Conservation (phyloP, 2,329 filamentous ascomycete genomes). For the Trichoderma asperellum region DNA sequence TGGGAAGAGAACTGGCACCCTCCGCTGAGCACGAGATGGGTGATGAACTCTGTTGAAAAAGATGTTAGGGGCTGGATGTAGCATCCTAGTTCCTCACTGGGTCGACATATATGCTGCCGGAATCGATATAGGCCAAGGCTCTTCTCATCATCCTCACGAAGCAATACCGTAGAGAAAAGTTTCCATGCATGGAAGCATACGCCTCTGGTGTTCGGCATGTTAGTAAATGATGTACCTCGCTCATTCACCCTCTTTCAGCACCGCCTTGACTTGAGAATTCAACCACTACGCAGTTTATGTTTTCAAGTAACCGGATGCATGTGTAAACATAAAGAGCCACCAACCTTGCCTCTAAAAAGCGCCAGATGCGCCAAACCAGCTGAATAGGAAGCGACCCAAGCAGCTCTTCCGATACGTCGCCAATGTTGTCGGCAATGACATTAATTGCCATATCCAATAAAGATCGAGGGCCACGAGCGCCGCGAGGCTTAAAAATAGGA, state of each 20-base stretch:
- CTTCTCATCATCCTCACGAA: conserved; percentile 42
- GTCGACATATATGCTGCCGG: conserved; percentile 46
- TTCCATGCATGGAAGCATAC: conserved; percentile 48
- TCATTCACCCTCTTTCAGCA: neutral
- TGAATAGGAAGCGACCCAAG: conserved; percentile 43
- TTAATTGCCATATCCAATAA: conserved; percentile 47
- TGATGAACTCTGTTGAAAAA: conserved; percentile 45
- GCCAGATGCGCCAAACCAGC: conserved; percentile 46
- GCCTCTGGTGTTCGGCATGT: conserved; percentile 36
- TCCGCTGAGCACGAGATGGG: conserved; percentile 47
- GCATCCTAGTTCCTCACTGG: conserved; percentile 40
- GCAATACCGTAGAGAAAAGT: conserved; percentile 43
- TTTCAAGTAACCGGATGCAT: neutral
- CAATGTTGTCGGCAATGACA: conserved; percentile 45
- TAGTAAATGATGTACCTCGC: neutral
- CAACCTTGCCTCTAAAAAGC: conserved; percentile 46
- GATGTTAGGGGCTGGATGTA: conserved; percentile 47
- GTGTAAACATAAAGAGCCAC: conserved; percentile 28
- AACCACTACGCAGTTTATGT: neutral
- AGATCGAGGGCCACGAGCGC: conserved; percentile 42
- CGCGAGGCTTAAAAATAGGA: conserved; percentile 36
- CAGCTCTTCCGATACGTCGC: conserved; percentile 40
- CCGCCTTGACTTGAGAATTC: neutral
- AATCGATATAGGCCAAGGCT: conserved; percentile 46
- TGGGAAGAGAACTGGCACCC: conserved; percentile 42